Evolutionary conservation across 2,329 filamentous ascomycete species (phyloP).

Genomic region (Grosmannia huntii): DNA sequence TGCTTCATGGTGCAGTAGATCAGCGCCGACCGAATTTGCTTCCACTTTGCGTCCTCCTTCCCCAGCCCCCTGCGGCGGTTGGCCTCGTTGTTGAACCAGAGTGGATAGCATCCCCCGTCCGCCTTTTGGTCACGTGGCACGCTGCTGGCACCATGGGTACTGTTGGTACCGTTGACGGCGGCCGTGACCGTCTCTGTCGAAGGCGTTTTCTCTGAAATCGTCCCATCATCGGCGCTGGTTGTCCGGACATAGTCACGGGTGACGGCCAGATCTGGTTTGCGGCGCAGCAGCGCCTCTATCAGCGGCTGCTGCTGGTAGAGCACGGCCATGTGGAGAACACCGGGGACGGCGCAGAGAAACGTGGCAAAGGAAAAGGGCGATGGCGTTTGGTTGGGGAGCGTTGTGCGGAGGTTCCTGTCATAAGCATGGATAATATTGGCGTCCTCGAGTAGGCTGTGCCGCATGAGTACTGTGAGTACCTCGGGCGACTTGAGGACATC

Average conservation of each 20-base stretch:
- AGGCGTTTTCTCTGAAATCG: not conserved
- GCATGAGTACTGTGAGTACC: too few relatives aligned
- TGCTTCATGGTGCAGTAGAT: conserved; percentile 4
- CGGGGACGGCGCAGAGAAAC: too few relatives aligned
- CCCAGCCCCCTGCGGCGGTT: not conserved
- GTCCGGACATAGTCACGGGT: not conserved
- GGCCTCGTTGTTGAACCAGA: conserved; percentile 6
- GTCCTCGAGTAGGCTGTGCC: too few relatives aligned
- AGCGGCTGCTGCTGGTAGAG: not conserved
- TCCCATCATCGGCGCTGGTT: not conserved
- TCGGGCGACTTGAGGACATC: too few relatives aligned
- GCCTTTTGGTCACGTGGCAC: not conserved
- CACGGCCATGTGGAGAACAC: not conserved
- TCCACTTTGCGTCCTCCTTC: not conserved
- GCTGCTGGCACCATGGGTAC: not conserved
- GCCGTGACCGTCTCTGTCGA: not conserved
- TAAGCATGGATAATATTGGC: too few relatives aligned
- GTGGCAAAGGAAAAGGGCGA: too few relatives aligned
- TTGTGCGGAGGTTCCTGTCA: too few relatives aligned
- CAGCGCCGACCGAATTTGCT: conserved; percentile 2
- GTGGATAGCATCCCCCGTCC: not conserved
- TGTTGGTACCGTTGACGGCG: not conserved
- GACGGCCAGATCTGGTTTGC: not conserved
- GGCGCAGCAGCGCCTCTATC: not conserved
- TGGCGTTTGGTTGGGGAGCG: too few relatives aligned